Evolutionary conservation across 2,329 filamentous ascomycete species (phyloP).

Genomic region (Trichoderma sp.): DNA sequence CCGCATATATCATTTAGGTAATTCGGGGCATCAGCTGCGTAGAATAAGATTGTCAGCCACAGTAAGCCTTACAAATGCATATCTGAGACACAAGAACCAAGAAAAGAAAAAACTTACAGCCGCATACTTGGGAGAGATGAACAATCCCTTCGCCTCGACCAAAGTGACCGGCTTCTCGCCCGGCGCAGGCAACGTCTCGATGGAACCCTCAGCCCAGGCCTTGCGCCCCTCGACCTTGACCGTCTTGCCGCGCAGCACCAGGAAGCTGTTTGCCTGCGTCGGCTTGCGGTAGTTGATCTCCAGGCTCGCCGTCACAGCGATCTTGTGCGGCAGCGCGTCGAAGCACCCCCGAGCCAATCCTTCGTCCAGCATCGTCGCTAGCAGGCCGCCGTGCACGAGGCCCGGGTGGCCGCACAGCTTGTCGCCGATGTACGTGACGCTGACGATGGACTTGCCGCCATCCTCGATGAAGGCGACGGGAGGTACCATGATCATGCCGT

Average conservation of each 20-base stretch:
- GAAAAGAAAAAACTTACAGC: conserved; percentile 53
- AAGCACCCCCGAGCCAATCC: conserved; percentile 87
- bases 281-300: conserved; percentile 82
- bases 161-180: conserved; percentile 66
- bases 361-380: conserved; percentile 93
- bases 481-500: conserved; percentile 76
- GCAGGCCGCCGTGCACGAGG: conserved; percentile 84
- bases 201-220: conserved; percentile 86
- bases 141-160: conserved; percentile 82
- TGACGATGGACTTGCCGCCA: conserved; percentile 67
- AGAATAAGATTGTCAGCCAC: not conserved
- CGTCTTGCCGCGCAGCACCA: conserved; percentile 78
- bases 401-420: conserved; percentile 87
- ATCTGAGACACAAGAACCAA: not conserved
- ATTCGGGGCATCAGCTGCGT: conserved; percentile 27
- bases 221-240: conserved; percentile 88
- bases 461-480: conserved; percentile 76
- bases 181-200: conserved; percentile 71
- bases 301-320: conserved; percentile 84
- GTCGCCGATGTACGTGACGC: conserved; percentile 74
- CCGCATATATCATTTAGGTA: not conserved
- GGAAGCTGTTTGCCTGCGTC: conserved; percentile 70
- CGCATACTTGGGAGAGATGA: conserved; percentile 84
- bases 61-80: not conserved
- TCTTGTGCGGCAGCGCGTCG: conserved; percentile 79